phyloP scores from a whole-genome alignment of 2,329 filamentous ascomycete genomes.

The Hypoxylon sp. region DNA sequence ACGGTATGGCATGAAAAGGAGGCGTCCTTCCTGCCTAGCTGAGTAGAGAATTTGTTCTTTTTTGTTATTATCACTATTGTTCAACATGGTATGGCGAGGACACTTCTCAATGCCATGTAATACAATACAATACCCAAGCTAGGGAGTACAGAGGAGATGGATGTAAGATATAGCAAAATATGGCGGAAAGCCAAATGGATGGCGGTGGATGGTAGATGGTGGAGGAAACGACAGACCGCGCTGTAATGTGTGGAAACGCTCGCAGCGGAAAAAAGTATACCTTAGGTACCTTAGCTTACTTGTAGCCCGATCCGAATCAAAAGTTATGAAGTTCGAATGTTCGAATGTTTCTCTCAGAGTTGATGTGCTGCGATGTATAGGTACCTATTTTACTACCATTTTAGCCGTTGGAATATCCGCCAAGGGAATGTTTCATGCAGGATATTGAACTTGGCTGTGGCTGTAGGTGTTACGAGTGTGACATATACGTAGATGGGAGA shows the following conservation, averaged over 20 bases:
- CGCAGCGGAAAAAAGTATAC: not conserved
- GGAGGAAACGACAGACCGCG: not conserved
- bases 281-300: not conserved
- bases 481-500: too few relatives aligned
- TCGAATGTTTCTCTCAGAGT: not conserved
- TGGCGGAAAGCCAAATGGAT: not conserved
- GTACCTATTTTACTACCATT: not conserved
- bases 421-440: not conserved
- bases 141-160: slow-evolving; percentile 15
- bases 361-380: too few relatives aligned
- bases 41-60: slow-evolving; percentile 21
- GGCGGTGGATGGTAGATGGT: slow-evolving; percentile 1
- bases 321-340: slow-evolving; percentile 20
- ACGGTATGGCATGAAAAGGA: not conserved
- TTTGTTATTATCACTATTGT: slow-evolving; percentile 16
- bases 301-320: slow-evolving; percentile 21
- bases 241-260: slow-evolving; percentile 6
- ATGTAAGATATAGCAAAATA: slow-evolving; percentile 13
- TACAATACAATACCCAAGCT: slow-evolving; percentile 35
- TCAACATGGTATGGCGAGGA: slow-evolving; percentile 5
- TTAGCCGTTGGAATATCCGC: not conserved
- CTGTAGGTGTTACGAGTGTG: too few relatives aligned
- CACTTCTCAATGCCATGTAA: not conserved
- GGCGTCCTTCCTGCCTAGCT: not conserved
- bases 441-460: too few relatives aligned